phyloP scores from a whole-genome alignment of 2,329 filamentous ascomycete genomes.

The Hirsutella rhossiliensis region DNA sequence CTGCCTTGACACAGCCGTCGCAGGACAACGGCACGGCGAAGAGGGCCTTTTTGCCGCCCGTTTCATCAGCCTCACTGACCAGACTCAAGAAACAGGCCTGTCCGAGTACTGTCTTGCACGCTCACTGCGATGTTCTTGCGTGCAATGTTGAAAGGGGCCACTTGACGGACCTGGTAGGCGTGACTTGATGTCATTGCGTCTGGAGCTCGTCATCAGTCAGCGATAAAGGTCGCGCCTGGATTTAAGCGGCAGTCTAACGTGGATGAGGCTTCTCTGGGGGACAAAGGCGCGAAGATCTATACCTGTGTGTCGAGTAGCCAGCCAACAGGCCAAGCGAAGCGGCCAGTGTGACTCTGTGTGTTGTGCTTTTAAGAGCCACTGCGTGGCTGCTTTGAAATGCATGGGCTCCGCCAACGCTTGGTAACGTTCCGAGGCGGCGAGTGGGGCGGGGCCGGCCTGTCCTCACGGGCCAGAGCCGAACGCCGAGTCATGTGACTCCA shows the following conservation, averaged over 20 bases:
- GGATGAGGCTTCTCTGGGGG: conserved; percentile 5
- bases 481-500: not conserved
- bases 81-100: not conserved
- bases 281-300: conserved; percentile 10
- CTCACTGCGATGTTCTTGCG: not conserved
- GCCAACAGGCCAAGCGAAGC: conserved; percentile 16
- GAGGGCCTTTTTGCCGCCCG: conserved; percentile 52
- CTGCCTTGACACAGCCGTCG: conserved; percentile 75
- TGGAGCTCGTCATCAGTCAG: conserved; percentile 4
- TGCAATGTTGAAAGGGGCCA: not conserved
- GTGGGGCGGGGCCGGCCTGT: not conserved
- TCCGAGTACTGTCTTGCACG: not conserved
- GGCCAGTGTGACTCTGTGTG: conserved; percentile 12
- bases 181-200: conserved; percentile 28
- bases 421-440: not conserved
- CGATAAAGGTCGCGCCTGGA: not conserved
- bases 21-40: conserved; percentile 94
- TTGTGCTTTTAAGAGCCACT: conserved; percentile 16
- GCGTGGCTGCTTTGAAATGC: conserved; percentile 22
- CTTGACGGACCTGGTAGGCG: conserved; percentile 30
- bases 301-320: conserved; percentile 16
- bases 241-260: not conserved
- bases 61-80: conserved; percentile 13
- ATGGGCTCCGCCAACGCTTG: not conserved
- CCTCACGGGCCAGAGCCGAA: not conserved